Evolutionary conservation across 169 alveolate species (phyloP).

Genomic region (Babesia microti): DNA sequence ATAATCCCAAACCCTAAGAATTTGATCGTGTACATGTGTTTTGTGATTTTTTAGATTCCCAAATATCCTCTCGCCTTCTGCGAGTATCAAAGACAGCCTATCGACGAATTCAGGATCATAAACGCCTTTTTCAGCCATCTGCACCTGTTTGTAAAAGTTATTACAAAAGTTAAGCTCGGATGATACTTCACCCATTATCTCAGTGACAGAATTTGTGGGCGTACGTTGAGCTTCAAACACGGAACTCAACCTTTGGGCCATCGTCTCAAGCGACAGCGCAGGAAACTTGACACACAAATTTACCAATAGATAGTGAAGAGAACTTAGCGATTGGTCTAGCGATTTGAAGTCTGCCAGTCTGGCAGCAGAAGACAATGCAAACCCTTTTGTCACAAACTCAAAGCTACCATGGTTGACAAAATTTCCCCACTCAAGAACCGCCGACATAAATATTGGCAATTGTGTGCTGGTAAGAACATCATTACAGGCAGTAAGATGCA

Average conservation of each 20-base stretch:
- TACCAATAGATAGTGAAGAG: constrained; percentile 60
- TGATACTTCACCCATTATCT: too few species aligned
- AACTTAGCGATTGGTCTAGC: constrained; percentile 46
- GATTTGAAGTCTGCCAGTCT: constrained; percentile 61
- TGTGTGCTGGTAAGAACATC: constrained; percentile 42
- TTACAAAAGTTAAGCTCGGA: constrained; percentile 4
- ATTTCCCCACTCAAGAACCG: constrained; percentile 61
- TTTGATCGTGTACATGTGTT: constrained; percentile 4
- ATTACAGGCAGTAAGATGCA: constrained; percentile 39
- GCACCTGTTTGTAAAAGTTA: constrained; percentile 13
- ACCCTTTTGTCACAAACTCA: constrained; percentile 47
- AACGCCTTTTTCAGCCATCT: constrained; percentile 19
- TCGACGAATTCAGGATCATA: neutral
- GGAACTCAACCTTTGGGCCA: constrained; percentile 17
- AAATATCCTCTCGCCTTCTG: constrained; percentile 9
- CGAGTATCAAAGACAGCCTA: constrained; percentile 9
- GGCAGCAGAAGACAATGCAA: constrained; percentile 52
- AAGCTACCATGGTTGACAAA: constrained; percentile 60
- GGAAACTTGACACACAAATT: constrained; percentile 47
- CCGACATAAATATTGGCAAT: constrained; percentile 48
- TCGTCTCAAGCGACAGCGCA: constrained; percentile 17
- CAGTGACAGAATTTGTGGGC: too few species aligned
- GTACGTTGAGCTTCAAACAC: too few species aligned
- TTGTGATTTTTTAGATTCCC: constrained; percentile 9
- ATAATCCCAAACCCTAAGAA: constrained; percentile 17